A percentile compares a stretch with the other conserved stretches of the same genome.
phyloP scores from a whole-genome alignment of 805 yeast genomes.

The Teunomyces funiuensis region DNA sequence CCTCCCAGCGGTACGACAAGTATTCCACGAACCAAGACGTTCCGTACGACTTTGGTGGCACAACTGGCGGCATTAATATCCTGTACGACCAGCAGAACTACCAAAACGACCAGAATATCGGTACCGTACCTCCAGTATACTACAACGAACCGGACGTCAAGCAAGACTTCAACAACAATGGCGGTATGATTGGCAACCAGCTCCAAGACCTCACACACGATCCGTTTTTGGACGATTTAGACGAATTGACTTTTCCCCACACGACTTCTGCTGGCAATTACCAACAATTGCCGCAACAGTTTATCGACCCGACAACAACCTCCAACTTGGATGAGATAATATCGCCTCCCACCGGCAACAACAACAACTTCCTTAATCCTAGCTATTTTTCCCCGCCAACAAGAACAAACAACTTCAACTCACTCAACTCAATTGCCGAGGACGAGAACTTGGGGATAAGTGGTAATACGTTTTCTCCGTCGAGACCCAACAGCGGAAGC shows the following conservation, averaged over 20 bases:
- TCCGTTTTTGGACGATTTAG: slow-evolving; percentile 34
- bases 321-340: slow-evolving; percentile 38
- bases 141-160: slow-evolving; percentile 1
- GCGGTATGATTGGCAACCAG: background rate
- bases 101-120: background rate
- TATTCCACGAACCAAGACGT: background rate
- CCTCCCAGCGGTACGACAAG: slow-evolving; percentile 3
- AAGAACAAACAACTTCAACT: slow-evolving; percentile 22
- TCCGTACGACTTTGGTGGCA: background rate
- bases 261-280: slow-evolving; percentile 5
- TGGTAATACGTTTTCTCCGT: slow-evolving; percentile 31
- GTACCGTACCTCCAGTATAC: background rate
- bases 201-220: slow-evolving; percentile 19
- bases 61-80: slow-evolving; percentile 11
- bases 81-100: slow-evolving; percentile 4
- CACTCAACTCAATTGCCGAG: slow-evolving; percentile 36
- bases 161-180: slow-evolving; percentile 1
- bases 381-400: slow-evolving; percentile 44
- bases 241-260: slow-evolving; percentile 17
- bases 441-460: slow-evolving; percentile 14
- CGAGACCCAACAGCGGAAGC: slow-evolving; percentile 35
- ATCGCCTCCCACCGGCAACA: slow-evolving; percentile 28
- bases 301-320: slow-evolving; percentile 13
- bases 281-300: slow-evolving; percentile 12
- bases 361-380: slow-evolving; percentile 29